Evolutionary conservation across 2,329 filamentous ascomycete species (phyloP), one percentile per base, ranked within the genome.

Genomic region (Botrytis cinerea): DNA sequence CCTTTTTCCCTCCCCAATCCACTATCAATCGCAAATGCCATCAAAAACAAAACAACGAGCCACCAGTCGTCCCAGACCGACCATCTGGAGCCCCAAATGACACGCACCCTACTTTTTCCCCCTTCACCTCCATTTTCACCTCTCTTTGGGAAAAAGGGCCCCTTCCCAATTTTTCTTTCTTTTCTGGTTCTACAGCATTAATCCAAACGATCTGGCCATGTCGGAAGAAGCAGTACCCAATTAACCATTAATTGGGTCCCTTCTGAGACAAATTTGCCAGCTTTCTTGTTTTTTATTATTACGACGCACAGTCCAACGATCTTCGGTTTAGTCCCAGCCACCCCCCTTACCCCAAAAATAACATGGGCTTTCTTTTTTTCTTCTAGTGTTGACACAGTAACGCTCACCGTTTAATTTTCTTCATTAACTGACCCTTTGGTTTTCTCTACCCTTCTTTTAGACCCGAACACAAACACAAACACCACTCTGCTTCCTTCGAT

Each of bases 401-500:
- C 84, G 76, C 80, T 73, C 76, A 80, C 79, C 78, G 78, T 75
- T 72, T 68, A 72, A 38, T 72, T 69, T 72, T 73, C 75, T 73
- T 72, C 80, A 78, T 71, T 69, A 71, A 72, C 66, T 64, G 69
- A 80, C 78, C 72, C 76, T 74, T 71, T 54, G 40, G 74, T 75
- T 73, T 76, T 74, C 75, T 74, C 64, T 73, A 72, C 63, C 46
- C 64, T 40, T 43, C 70, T 60, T 45, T 68, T 68, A 72, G 61
- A 72, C 70, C 74, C 75, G 80, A 80, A 79, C 77, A 80, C 73
- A 75, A 80, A 75, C 82, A 84, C 77, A 83, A 83, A 73, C 78
- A 82, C 76, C 81, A 83, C 75, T 82, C 85, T 76, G 82, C 81
- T 75, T 85, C 87, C 78, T 82, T 87, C 78, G 86, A 87, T 81